Conservation (phyloP, 805 yeast species). For the Kurtzmaniella cleridarum region DNA sequence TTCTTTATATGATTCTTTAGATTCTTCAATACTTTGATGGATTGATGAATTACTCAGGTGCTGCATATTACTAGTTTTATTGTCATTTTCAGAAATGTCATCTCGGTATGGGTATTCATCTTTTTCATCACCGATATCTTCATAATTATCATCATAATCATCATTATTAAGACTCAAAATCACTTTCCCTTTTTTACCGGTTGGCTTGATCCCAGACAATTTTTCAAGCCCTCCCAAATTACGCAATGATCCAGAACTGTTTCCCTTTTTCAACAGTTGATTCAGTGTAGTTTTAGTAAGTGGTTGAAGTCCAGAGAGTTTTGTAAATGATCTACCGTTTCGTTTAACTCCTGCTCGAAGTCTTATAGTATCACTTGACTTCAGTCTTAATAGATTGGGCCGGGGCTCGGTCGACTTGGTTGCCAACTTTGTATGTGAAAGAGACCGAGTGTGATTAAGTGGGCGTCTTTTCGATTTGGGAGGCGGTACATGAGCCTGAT, state of each 20-base stretch:
- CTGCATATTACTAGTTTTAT: no score
- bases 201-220: constrained; percentile 29
- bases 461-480: not conserved
- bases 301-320: constrained; percentile 31
- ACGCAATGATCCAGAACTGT: constrained; percentile 29
- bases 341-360: constrained; percentile 16
- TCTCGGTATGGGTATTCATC: constrained; percentile 2
- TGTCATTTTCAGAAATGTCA: not conserved
- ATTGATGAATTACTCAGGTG: no score
- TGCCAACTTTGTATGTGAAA: constrained; percentile 5
- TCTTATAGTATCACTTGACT: constrained; percentile 14
- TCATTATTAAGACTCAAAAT: constrained; percentile 36
- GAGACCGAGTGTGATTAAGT: constrained; percentile 1
- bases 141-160: constrained; percentile 24
- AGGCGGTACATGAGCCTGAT: not conserved
- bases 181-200: constrained; percentile 33
- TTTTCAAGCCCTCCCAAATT: constrained; percentile 6
- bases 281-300: constrained; percentile 20
- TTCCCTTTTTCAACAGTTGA: constrained; percentile 21
- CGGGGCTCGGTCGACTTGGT: constrained; percentile 8
- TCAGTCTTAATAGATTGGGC: constrained; percentile 33
- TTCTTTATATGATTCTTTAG: no score
- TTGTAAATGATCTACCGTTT: constrained; percentile 33
- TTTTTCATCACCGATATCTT: constrained; percentile 24
- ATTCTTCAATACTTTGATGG: no score